Base-by-base conservation (phyloP, 2,329 filamentous ascomycete species). In the Aureobasidium zeae region DNA sequence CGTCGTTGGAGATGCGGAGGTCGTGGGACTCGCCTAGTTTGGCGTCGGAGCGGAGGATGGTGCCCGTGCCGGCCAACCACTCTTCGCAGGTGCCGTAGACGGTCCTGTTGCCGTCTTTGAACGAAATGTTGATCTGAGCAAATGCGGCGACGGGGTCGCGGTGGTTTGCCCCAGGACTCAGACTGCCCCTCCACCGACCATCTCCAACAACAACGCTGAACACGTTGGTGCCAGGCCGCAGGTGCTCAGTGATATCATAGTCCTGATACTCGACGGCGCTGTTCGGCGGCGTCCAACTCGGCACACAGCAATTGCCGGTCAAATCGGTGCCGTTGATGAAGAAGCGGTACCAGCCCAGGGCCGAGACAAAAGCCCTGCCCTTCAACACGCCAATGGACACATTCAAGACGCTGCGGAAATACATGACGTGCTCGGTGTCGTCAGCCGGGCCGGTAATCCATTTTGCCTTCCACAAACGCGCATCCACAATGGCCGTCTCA, bases 151-250 rank as follows among this genome's bases (percentile, higher is more conserved):
- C 39, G 15, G 30, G 30, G 9, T 43, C 39, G 12, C 34, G 29
- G 16, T 43, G 39, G 12, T 43, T 43, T 3, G 39, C 39, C 28
- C 39, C 26, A 4, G 34, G 30, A 2, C 39, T 30, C 3, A 43
- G 22, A 43, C 39, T 43, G 4, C 39, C 39, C 34, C 39, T 43
- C 39, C 39, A 43, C 2, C 39, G 39, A 1, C 39, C 39, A 9
- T 43, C 39, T 15, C 39, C 39, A 12, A 43, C 39, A 16, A 43
- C 39, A 21, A 43, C 39, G n/a, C 39, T 43, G 5, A 43, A 34
- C 9, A 33, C 28, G 10, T 43, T 43, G 4, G 30, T 8, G 9
- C 39, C 39, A 7, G 39, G 21, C 10, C 11, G 19, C 2, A 43
- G 30, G n/a, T 43, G 22, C 10, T n/a, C 15, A 8, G 39, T 43